phyloP scores from a whole-genome alignment of 345 rosid genomes.

The Excoecaria agallocha region DNA sequence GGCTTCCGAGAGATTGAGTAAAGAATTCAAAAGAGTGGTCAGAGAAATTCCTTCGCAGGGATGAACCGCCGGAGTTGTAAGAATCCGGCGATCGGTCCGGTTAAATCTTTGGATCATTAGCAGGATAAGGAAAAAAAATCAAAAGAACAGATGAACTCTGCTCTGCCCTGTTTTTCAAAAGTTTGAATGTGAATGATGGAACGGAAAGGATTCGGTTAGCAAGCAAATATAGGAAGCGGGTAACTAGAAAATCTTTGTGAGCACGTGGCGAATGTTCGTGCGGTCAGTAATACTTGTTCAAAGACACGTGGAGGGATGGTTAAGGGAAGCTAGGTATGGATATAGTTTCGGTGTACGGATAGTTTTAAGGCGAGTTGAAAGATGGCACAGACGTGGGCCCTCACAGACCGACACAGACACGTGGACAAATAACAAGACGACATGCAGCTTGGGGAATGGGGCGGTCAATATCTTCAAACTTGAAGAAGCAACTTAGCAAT shows the following conservation, averaged over 20 bases:
- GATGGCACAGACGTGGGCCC: not conserved
- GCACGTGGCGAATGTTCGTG: constrained; percentile 39
- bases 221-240: not conserved
- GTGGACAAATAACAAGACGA: constrained; percentile 24
- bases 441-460: constrained; percentile 31
- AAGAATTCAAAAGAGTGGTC: constrained; percentile 52
- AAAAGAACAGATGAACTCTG: not conserved
- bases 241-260: not conserved
- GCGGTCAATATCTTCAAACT: not conserved
- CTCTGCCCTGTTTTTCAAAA: not conserved
- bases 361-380: not conserved
- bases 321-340: constrained; percentile 17
- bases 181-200: not conserved
- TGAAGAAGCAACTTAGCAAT: too few species aligned
- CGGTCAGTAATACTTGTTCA: constrained; percentile 19
- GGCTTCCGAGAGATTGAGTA: constrained; percentile 40
- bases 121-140: not conserved
- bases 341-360: constrained; percentile 7
- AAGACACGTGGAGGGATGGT: constrained; percentile 25
- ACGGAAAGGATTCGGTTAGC: not conserved
- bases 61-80: constrained; percentile 67
- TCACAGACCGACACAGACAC: constrained; percentile 29
- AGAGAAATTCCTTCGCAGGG: constrained; percentile 60
- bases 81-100: constrained; percentile 50
- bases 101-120: constrained; percentile 39